These are phyloP conservation scores for Microstegium vimineum DNA, from an alignment of 176 grass and related monocot genomes.

Conservation along the genomic window DNA sequence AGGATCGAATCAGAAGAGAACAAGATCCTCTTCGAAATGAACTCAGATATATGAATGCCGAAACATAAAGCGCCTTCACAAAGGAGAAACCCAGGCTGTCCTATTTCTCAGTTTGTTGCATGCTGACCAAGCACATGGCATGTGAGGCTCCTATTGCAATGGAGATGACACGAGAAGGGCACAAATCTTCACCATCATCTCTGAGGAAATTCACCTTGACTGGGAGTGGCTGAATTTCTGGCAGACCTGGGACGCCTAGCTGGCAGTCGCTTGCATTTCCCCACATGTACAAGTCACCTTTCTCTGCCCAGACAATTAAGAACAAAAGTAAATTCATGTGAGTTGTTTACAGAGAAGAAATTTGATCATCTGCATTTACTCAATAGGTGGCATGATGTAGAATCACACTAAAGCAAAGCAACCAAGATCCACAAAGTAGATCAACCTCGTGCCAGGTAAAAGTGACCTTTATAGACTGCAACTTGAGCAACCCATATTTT, in stretches of 20 bases:
- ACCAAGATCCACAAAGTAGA: neutral
- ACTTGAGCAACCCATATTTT: neutral
- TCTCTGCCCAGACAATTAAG: constrained; percentile 43
- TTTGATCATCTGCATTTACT: neutral
- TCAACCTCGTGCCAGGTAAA: neutral
- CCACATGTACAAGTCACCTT: constrained; percentile 88
- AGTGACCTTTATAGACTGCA: no score
- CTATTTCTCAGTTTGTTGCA: constrained; percentile 25
- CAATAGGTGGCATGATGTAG: neutral
- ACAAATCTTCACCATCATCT: constrained; percentile 46
- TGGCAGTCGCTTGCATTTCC: constrained; percentile 98
- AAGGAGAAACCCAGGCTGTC: neutral
- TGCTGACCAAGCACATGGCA: constrained; percentile 84
- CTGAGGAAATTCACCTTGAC: constrained; percentile 83
- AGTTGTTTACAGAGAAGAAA: constrained; percentile 5
- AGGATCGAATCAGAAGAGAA: neutral
- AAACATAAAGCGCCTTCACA: constrained; percentile 5
- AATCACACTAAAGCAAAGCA: constrained; percentile 4
- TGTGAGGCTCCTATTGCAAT: constrained; percentile 80
- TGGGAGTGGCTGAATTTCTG: constrained; percentile 63
- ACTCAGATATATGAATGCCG: neutral
- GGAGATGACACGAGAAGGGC: constrained; percentile 58
- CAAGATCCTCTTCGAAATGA: neutral
- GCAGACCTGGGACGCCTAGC: constrained; percentile 67
- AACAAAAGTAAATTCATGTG: constrained; percentile 2